Percentiles rank a stretch among this genome's conserved stretches.
Conservation (phyloP, 1,284 basidiomycete species). For the Psilocybe mexicana region DNA sequence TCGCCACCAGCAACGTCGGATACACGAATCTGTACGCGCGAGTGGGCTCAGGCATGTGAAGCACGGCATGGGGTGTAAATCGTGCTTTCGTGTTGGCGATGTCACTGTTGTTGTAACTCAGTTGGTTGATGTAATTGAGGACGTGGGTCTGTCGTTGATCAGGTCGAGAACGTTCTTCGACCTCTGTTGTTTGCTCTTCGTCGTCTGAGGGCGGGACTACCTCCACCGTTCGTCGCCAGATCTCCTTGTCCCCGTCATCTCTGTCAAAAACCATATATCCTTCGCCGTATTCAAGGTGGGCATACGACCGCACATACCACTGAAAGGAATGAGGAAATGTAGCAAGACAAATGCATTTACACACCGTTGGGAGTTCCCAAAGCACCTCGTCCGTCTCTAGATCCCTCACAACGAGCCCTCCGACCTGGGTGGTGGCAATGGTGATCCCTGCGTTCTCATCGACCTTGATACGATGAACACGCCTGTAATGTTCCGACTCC, state of each 20-base stretch:
- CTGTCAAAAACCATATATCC: conserved; percentile 75
- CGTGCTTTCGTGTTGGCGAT: conserved; percentile 56
- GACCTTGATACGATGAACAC: conserved; percentile 72
- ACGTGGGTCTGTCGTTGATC: conserved; percentile 33
- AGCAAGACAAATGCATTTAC: conserved; percentile 11
- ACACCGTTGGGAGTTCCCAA: conserved; percentile 57
- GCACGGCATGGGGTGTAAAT: conserved; percentile 60
- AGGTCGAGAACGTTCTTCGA: conserved; percentile 27
- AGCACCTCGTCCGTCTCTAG: conserved; percentile 47
- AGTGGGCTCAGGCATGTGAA: conserved; percentile 42
- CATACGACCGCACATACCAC: conserved; percentile 54
- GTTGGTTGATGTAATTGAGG: conserved; percentile 17
- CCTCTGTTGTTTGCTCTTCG: background rate
- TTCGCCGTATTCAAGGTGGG: conserved; percentile 73
- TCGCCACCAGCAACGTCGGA: conserved; percentile 58
- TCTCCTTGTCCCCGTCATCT: conserved; percentile 54
- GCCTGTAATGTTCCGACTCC: conserved; percentile 27
- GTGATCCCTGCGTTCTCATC: conserved; percentile 60
- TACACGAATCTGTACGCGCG: conserved; percentile 69
- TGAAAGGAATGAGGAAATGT: conserved; percentile 25
- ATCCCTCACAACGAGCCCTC: conserved; percentile 59
- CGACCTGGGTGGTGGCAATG: conserved; percentile 53
- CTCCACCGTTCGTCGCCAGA: conserved; percentile 55
- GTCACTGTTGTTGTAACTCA: conserved; percentile 1
- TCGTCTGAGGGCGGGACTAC: background rate